These are phyloP conservation scores for Trichoderma afroharzianum DNA, from an alignment of 2,329 filamentous ascomycete genomes.

Conservation along the genomic window DNA sequence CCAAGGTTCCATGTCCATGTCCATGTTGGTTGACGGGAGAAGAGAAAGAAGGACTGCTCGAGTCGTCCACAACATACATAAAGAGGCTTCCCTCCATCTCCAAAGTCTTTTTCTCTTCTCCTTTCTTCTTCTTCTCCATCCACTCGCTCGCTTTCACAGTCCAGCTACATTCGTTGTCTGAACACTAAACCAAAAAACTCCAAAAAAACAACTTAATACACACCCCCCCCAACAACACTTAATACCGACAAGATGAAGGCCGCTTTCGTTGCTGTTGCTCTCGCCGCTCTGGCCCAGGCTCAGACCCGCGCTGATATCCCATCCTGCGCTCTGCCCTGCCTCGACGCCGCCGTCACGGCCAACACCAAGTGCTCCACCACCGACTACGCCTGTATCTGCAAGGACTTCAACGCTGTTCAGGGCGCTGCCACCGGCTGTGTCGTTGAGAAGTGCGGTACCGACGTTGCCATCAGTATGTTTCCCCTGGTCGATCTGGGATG, in stretches of 20 bases:
- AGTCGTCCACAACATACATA: conserved; percentile 26
- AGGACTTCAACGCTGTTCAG: conserved; percentile 33
- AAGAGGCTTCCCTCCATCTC: conserved; percentile 23
- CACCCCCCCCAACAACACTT: not conserved
- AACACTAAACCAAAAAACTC: conserved; percentile 15
- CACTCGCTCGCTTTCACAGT: conserved; percentile 23
- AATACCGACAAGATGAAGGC: conserved; percentile 38
- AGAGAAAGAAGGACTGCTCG: not conserved
- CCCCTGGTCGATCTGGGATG: not conserved
- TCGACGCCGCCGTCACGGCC: conserved; percentile 30
- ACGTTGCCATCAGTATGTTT: conserved; percentile 38
- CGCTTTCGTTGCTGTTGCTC: conserved; percentile 30
- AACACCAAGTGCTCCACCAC: conserved; percentile 31
- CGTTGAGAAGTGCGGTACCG: conserved; percentile 34
- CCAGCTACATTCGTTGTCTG: conserved; percentile 31
- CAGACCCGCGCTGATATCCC: conserved; percentile 36
- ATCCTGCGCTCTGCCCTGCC: conserved; percentile 37
- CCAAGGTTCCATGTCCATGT: too few species aligned
- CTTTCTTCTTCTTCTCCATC: conserved; percentile 27
- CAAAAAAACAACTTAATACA: conserved; percentile 13
- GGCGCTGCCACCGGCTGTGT: conserved; percentile 34
- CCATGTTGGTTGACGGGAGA: not conserved
- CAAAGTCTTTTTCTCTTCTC: not conserved
- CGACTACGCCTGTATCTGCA: conserved; percentile 36
- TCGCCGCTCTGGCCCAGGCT: conserved; percentile 34